Conservation (phyloP, 78 protist species). For the Cavenderia fasciculata region DNA sequence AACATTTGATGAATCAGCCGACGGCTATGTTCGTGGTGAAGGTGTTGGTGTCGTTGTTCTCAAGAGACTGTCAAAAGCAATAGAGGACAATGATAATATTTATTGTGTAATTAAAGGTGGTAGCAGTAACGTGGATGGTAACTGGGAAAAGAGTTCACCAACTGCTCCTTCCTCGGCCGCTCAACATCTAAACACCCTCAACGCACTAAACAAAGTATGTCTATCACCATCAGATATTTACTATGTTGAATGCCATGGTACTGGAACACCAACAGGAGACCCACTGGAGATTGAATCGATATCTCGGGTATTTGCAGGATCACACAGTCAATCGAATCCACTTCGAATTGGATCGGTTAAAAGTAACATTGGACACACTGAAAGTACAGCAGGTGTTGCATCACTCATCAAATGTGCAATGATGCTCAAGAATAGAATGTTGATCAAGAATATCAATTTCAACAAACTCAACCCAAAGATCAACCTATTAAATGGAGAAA, state of each 20-base stretch:
- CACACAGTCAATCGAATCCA: not conserved
- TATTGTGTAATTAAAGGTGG: slow-evolving; percentile 26
- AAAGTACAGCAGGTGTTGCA: slow-evolving; percentile 78
- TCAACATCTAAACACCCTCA: not conserved
- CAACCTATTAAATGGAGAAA: too few species aligned
- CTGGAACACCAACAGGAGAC: slow-evolving; percentile 79
- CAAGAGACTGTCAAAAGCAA: not conserved
- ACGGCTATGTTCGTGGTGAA: slow-evolving; percentile 91
- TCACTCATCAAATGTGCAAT: slow-evolving; percentile 37
- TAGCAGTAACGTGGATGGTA: not conserved
- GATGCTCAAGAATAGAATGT: not conserved
- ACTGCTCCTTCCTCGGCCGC: slow-evolving; percentile 11
- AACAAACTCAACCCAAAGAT: slow-evolving; percentile 24
- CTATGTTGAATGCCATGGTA: slow-evolving; percentile 77
- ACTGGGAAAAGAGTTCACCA: not conserved
- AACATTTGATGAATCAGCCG: slow-evolving; percentile 83
- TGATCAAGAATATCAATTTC: slow-evolving; percentile 25
- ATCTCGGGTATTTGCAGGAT: slow-evolving; percentile 27
- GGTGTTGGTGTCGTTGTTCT: slow-evolving; percentile 80
- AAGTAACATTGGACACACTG: slow-evolving; percentile 84
- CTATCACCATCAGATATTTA: slow-evolving; percentile 15
- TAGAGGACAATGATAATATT: not conserved
- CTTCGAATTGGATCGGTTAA: slow-evolving; percentile 77
- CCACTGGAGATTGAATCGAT: slow-evolving; percentile 60
- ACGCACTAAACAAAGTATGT: not conserved